These are phyloP conservation scores for Hebeloma cylindrosporum DNA, from an alignment of 768 basidiomycete species.

Conservation along the genomic window DNA sequence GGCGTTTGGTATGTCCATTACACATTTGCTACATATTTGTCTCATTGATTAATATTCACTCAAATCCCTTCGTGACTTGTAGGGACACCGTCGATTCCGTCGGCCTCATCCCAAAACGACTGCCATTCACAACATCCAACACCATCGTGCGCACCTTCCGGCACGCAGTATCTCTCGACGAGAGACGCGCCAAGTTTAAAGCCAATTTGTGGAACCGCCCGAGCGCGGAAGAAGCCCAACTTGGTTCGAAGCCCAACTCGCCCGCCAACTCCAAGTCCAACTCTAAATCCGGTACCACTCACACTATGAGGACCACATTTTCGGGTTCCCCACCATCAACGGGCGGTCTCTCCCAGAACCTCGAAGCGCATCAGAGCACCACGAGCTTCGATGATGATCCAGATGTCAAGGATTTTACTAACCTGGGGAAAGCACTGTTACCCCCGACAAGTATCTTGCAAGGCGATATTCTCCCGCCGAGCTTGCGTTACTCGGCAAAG, in stretches of 20 bases:
- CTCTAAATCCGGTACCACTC: too few species aligned
- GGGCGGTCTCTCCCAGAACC: too few species aligned
- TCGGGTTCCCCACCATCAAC: too few species aligned
- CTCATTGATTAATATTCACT: neutral
- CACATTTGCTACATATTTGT: neutral
- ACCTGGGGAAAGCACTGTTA: too few species aligned
- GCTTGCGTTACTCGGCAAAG: too few species aligned
- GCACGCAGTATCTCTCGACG: conserved; percentile 66
- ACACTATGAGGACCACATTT: too few species aligned
- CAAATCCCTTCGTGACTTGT: neutral
- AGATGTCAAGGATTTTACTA: too few species aligned
- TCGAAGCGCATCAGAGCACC: too few species aligned
- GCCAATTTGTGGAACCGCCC: conserved; percentile 50
- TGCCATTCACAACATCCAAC: conserved; percentile 60
- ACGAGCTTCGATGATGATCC: conserved; percentile 1
- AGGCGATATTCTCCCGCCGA: too few species aligned
- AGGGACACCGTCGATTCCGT: conserved; percentile 74
- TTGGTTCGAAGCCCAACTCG: conserved; percentile 18
- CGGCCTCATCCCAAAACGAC: conserved; percentile 49
- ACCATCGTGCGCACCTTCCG: conserved; percentile 57
- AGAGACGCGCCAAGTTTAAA: conserved; percentile 60
- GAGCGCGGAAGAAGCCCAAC: conserved; percentile 25
- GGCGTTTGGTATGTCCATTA: conserved; percentile 52
- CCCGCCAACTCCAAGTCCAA: neutral
- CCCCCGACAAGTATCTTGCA: too few species aligned